Evolutionary conservation across 192 early-diverging fungal genomes (phyloP), one percentile per base, ranked within the genome.

Genomic region (Mortierella alpina): DNA sequence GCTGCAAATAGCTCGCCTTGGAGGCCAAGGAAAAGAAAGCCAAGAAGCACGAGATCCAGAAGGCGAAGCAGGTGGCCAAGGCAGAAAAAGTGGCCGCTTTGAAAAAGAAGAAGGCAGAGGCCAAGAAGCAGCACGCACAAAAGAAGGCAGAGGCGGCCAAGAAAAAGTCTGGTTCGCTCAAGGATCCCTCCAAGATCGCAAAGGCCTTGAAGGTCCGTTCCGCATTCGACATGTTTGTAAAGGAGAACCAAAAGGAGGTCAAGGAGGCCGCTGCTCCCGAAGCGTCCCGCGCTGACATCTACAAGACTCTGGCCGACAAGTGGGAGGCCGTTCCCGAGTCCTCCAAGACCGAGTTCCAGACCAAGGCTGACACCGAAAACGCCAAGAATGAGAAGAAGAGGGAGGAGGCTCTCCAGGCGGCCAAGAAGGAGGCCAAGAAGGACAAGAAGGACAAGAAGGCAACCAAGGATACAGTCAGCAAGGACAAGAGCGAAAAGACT

Each of bases 11-110:
- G 54, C 20, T 58, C 31, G 70, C 61, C 15, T 56, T 55, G 41
- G 76, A 79, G 58, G 63, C 63, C 42, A 79, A 79, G 59, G 76
- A 79, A 64, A 79, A 72, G 64, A 79, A 79, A 52, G 76, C 64
- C 59, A 64, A 79, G 59, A 71, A 71, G 53, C 42, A 61, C 7
- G 76, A 63, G 10, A 39, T 79, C 69, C 71, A 79, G 69, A 79
- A 79, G 59, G 76, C 74, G 20, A 76, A 70, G 67, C 23, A 59
- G 5, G 74, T 48, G 22, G 74, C 67, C 60, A 76, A 64, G 49
- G 74, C 67, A 20, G 68, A 76, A 42, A 79, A 79, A 42, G 49
- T 15, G 6, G 57, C 59, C 11, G 68, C 70, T 22, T 18, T 66
- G 39, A 79, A 79, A 56, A 66, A 62, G 59, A 56, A 70, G 52